A percentile compares a stretch with the other conserved stretches of the same genome.
Evolutionary conservation across 2,329 filamentous ascomycete genomes (phyloP).

Genomic region (Paecilomyces sp.): DNA sequence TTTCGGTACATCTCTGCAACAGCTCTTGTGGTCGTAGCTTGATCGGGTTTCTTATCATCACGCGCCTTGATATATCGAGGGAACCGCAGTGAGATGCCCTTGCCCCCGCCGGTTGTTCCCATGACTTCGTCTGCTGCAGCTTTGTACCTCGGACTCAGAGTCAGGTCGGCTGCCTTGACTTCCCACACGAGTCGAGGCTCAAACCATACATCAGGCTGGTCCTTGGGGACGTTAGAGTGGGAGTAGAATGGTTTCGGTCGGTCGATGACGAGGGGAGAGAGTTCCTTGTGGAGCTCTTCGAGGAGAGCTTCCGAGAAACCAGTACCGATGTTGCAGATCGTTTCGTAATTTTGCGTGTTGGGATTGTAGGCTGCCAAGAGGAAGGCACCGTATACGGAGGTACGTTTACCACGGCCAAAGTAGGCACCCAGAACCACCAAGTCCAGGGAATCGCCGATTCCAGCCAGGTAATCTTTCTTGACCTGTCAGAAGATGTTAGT

Average conservation of each 20-base stretch:
- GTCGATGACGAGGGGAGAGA: slow-evolving; percentile 75
- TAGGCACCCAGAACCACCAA: slow-evolving; percentile 94
- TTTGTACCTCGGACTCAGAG: slow-evolving; percentile 84
- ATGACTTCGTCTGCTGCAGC: slow-evolving; percentile 78
- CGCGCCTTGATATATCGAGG: slow-evolving; percentile 85
- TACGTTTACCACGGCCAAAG: slow-evolving; percentile 89
- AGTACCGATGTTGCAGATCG: slow-evolving; percentile 96
- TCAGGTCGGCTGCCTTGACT: slow-evolving; percentile 92
- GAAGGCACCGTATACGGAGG: slow-evolving; percentile 92
- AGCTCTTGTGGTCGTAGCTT: slow-evolving; percentile 75
- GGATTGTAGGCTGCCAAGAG: slow-evolving; percentile 89
- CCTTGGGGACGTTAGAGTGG: slow-evolving; percentile 74
- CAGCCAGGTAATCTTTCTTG: slow-evolving; percentile 95
- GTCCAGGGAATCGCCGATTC: slow-evolving; percentile 90
- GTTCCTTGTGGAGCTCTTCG: slow-evolving; percentile 71
- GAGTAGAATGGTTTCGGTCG: slow-evolving; percentile 89
- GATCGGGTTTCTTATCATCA: slow-evolving; percentile 92
- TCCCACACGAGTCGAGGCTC: slow-evolving; percentile 95
- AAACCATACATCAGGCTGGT: slow-evolving; percentile 98
- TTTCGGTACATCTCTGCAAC: slow-evolving; percentile 96
- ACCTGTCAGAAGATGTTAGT: slow-evolving; percentile 46
- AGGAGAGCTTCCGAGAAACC: slow-evolving; percentile 93
- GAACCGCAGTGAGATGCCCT: slow-evolving; percentile 83
- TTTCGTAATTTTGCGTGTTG: slow-evolving; percentile 75
- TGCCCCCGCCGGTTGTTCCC: slow-evolving; percentile 60